Base-by-base conservation (phyloP, 805 yeast genomes). In the Cyberlindnera mycetangii region DNA sequence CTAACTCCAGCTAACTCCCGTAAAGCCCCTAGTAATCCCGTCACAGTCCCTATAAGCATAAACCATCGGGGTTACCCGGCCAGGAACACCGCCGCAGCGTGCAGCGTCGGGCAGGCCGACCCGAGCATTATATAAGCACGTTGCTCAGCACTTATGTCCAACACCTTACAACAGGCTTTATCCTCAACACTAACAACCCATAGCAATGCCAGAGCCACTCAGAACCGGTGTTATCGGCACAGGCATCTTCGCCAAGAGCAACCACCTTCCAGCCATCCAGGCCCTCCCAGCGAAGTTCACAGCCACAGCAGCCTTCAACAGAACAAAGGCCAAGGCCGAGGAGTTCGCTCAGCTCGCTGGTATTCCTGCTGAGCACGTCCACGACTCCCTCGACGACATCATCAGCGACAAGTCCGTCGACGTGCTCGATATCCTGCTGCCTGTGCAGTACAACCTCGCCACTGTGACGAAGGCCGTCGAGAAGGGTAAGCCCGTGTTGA, bases 171-270 rank as follows among this genome's bases (percentile, higher is more conserved):
- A 7, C 9, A n/a, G 14, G 7, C 7, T 6, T 10, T 28, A 11
- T 10, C 6, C 32, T 10, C 32, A 28, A 28, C 16, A 10, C 32
- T 15, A 6, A 30, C 32, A 30, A 30, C 5, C 5, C 19, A 34
- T 14, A 10, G n/a, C 20, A 33, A 44, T 38, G 42, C 39, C 47
- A 33, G 39, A 43, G 22, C 16, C 19, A 6, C 37, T 46, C 32
- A 42, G 42, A 46, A 48, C 56, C 31, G 61, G 59, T 32, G 44
- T 85, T 37, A 76, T 85, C 45, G 93, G 93, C 44, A 85, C 93
- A 4, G 93, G 93, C 55, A 87, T 92, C 58, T 92, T 92, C 62
- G 97, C 98, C 50, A 78, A 79, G 22, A 87, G 84, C 51, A 72
- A 77, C 44, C 98, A 92, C 62, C 74, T 87, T 52, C 98, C 97